Conservation (phyloP, 164 flowering plant genomes). For the Macadamia integrifolia region DNA sequence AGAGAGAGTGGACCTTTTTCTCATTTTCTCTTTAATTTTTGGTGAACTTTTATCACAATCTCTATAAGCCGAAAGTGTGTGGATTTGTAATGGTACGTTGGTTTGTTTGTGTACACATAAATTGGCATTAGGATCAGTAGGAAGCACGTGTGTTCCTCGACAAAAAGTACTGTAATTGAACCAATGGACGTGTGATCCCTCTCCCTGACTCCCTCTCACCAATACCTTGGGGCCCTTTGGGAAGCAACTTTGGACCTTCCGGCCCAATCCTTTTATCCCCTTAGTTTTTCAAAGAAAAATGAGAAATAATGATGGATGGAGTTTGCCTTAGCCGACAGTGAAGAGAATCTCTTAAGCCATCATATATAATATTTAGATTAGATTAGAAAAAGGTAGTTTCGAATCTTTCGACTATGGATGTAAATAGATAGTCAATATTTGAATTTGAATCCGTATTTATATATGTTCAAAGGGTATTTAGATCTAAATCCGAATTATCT, state of each 20-base stretch:
- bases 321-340: neutral
- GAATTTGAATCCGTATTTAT: too few species aligned
- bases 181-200: constrained; percentile 14
- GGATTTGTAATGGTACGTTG: neutral
- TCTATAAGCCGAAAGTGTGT: neutral
- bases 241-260: constrained; percentile 2
- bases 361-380: neutral
- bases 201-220: too few species aligned
- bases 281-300: neutral
- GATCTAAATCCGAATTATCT: too few species aligned
- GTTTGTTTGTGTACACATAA: neutral
- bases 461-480: too few species aligned
- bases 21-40: neutral
- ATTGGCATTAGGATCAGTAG: neutral
- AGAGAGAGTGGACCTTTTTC: constrained; percentile 14
- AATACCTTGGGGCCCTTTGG: neutral
- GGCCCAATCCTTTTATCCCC: neutral
- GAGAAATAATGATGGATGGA: neutral
- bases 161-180: neutral
- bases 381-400: neutral
- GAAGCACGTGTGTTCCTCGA: constrained; percentile 13
- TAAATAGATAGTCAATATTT: too few species aligned
- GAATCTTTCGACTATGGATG: too few species aligned
- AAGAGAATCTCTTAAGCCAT: neutral
- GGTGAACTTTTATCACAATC: neutral